Base-by-base conservation (phyloP, 1,139 yeast genomes). In the Pichia sp. region DNA sequence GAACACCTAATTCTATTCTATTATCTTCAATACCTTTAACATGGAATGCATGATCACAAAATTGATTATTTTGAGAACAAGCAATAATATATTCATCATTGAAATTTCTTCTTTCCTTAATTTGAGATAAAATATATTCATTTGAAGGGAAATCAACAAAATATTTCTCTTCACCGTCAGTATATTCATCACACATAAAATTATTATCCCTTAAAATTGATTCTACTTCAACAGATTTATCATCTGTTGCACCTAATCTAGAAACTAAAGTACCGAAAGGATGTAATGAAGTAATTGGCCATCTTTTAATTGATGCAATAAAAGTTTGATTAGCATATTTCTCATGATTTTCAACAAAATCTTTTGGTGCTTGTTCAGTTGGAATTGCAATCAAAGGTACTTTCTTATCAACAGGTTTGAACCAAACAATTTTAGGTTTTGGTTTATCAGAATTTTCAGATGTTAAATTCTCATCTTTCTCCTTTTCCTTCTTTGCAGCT, bases 211-310 rank as follows among this genome's bases (percentile, higher is more conserved):
- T 78, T 52, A 91, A 70, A 43, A 91, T 82, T 1, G 96, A 86
- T 60, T 84, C 94, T 50, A 88, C 77, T 60, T 88, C 96, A 38
- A 91, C 84, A 26, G 72, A 68, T 5, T 80, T 73, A 50, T 83
- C 91, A 51, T 81, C 86, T 54, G 84, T 78, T 37, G 76, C 73
- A 25, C 98, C 98, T 50, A 91, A 69, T 54, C 84, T 86, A 41
- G 89, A 85, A 26, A 89, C 83, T 48, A 91, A 69, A 24, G 96
- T 89, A 54, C 98, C 98, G 57, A 91, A 91, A 4, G 98, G 98
- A 67, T 91, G 98, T 60, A 91, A 73, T 0, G 97, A 89, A 17
- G 98, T 91, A 63, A 91, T 91, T 60, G 98, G 98, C 98, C 98
- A 91, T 63, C 98, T 81, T 61, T 91, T 91, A 55, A 91, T 91